Evolutionary conservation across 352 stramenopile genomes (phyloP), one percentile per base, ranked within the genome.

Genomic region (Globisporangium alternatum): DNA sequence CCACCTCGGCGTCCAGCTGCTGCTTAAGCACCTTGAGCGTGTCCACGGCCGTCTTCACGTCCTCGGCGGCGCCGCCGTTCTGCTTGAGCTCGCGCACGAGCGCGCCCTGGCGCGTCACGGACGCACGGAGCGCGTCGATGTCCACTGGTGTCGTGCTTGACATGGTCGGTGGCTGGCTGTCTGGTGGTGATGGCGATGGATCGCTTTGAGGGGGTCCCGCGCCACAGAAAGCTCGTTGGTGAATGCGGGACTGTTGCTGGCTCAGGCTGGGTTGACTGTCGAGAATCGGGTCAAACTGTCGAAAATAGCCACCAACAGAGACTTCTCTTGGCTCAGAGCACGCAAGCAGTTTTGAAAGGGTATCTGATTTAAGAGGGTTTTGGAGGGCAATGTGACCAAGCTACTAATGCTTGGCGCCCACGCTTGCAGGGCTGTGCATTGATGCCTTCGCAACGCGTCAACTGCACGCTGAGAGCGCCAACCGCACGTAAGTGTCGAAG

Each of bases 1-100:
- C 82, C 59, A 91, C 83, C 58, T 93, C 79, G 43, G 89, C 73
- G 33, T 93, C 84, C 49, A 98, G 74, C 66, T 92, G 62, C 15
- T 95, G 78, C 79, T 99, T 99, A 59, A 99, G 80, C 47, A 79
- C 80, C 81, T 98, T 97, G 33, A 99, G 87, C 52, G 86, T 74
- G 53, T 96, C 89, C 41, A 99, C 93, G 28, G 96, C 97, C 10
- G 76, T 81, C 69, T 97, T 97, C 28, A 98, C 83, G 39, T 91
- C 82, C 2, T 88, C 88, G 33, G 87, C 84, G 31, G 88, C 83
- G 39, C 75, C 86, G 54, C 95, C 93, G 60, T 95, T 89, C 83
- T 99, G 98, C 85, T 99, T 99, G 49, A 99, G 78, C 71, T 98
- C 83, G 43, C 96, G 92, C 67, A 99, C 96, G 31, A 90, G 72